Base-by-base conservation (phyloP, 2,329 filamentous ascomycete genomes). In the Colletotrichum trifolii region DNA sequence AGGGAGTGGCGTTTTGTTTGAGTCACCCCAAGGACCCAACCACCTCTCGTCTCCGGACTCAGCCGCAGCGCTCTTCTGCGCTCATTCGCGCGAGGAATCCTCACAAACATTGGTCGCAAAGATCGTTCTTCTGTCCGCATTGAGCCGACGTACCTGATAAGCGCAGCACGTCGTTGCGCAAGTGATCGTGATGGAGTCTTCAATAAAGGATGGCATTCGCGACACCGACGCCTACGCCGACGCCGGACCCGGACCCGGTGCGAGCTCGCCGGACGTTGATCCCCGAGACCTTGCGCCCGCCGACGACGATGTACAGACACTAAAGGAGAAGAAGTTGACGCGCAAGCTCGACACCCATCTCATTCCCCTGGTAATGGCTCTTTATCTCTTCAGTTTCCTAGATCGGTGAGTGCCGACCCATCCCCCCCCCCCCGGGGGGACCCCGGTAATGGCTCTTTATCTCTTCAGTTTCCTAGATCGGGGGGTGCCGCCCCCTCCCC, bases 321-420 rank as follows among this genome's bases (percentile, higher is more conserved):
- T 70, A 4, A 69, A 75, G n/a, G 82, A 91, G 76, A 81, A 79
- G 69, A 83, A 81, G 68, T 79, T 92, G 25, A 79, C 91, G 47
- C 81, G 86, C 60, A 92, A 91, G 75, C 76, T 92, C 38, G 90
- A 92, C 73, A 66, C 81, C 12, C 82, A 85, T 71, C 82, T 92
- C 34, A 83, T 92, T 12, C 90, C 90, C 2, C 79, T 91, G 17
- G 81, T 91, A 8, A 91, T 91, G 86, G 74, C 86, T 7, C 76
- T 91, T 13, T 95, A 95, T 73, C 82, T 94, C 12, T 88, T 94
- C 69, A 91, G 88, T 69, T 94, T 94, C 73, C 78, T 94, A 8
- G 91, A 93, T 73, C 82, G 91, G 85, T 88, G 72, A 74, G 82
- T 78, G 68, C 67, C 45, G 56, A 35, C 15, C 34, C 8, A 8